Evolutionary conservation across 768 basidiomycete species (phyloP), one percentile per base, ranked within the genome.

Genomic region (Tricholoma terreum): DNA sequence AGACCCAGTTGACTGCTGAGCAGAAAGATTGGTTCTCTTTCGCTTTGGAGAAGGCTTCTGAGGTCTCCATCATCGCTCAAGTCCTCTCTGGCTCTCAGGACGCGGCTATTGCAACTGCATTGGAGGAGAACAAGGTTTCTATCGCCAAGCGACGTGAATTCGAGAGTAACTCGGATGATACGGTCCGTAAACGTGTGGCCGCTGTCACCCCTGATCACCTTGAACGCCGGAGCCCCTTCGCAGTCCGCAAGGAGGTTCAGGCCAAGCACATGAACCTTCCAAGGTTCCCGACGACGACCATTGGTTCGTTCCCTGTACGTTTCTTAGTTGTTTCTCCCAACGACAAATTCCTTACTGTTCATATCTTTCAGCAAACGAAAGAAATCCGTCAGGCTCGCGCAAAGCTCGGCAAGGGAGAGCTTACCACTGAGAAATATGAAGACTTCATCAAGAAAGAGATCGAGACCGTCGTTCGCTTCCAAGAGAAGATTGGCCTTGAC

Each of bases 11-110:
- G 67, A 90, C 91, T 33, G 70, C 80, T 17, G 84, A 96, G 72
- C 90, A 94, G 74, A 90, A 87, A 77, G 94, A 96, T 69, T 99
- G 97, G 96, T 93, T 99, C 79, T 92, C 97, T 6, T 99, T 98
- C 73, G 97, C 97, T 52, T 78, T 90, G 58, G 96, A 99, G 83
- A 99, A 99, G 81, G 91, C 90, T 30, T 76, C 76, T 43, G 97
- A 99, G 75, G 94, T 98, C 67, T 80, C 94, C 46, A 80, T 80
- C 62, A 86, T 98, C 65, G 94, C 96, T 56, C 83, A 90, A 51
- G 85, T 84, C 58, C 81, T 96, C 58, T 91, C 90, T 57, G 89
- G 90, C 64, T 90, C 92, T 55, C 91, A 94, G 71, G 87, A 93
- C 66, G 59, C 87, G 53, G 75, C 77, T 27, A 77, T 92, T 62